Evolutionary conservation across 2,329 filamentous ascomycete genomes (phyloP).

Genomic region (Niveomyces coronatus): DNA sequence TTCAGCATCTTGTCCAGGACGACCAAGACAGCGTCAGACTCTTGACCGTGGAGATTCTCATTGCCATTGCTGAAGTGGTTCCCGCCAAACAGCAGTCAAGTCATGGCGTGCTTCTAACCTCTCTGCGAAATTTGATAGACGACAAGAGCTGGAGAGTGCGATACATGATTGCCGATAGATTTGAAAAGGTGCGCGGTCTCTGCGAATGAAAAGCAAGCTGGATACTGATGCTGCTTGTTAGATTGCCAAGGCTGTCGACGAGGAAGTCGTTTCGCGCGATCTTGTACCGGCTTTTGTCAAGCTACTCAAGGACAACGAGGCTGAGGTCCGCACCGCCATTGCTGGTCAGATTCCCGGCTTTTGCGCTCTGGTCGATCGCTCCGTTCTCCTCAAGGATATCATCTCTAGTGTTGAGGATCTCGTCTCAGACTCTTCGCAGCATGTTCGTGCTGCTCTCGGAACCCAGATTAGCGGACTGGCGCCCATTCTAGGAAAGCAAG

Average conservation of each 20-base stretch:
- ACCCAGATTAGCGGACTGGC: constrained; percentile 96
- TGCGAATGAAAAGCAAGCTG: not conserved
- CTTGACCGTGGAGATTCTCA: constrained; percentile 91
- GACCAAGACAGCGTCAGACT: constrained; percentile 96
- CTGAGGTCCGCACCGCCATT: constrained; percentile 93
- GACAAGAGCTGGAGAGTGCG: constrained; percentile 99
- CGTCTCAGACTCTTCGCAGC: constrained; percentile 90
- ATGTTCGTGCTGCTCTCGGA: constrained; percentile 88
- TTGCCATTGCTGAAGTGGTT: constrained; percentile 91
- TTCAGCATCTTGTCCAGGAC: constrained; percentile 91
- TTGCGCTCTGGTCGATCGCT: constrained; percentile 78
- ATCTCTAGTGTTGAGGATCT: constrained; percentile 95
- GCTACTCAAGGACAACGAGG: constrained; percentile 93
- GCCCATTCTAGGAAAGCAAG: constrained; percentile 94
- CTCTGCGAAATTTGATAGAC: constrained; percentile 86
- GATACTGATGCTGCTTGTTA: constrained; percentile 24
- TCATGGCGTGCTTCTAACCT: constrained; percentile 84
- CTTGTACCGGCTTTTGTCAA: constrained; percentile 96
- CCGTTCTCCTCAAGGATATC: constrained; percentile 84
- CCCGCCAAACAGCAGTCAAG: constrained; percentile 97
- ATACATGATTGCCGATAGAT: constrained; percentile 98
- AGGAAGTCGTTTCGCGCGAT: constrained; percentile 89
- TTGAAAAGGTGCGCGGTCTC: constrained; percentile 73
- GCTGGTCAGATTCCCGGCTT: constrained; percentile 97
- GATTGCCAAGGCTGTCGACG: constrained; percentile 97